Conservation (phyloP, 2,329 filamentous ascomycete genomes). For the Colletotrichum higginsianum region DNA sequence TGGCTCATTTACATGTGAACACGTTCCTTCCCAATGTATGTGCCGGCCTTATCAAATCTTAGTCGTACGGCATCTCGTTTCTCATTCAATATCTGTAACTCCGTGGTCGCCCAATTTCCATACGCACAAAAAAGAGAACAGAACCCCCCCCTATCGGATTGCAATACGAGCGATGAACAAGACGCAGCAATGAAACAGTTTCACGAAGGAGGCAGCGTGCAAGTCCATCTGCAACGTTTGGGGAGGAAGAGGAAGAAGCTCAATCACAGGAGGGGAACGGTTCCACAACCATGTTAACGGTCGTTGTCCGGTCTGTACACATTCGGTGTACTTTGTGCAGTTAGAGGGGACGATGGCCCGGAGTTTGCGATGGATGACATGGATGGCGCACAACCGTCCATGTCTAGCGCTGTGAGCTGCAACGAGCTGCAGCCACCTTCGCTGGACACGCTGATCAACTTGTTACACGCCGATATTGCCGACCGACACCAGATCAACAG, state of each 20-base stretch:
- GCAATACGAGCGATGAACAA: neutral
- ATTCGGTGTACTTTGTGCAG: no score
- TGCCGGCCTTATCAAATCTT: no score
- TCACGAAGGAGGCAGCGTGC: neutral
- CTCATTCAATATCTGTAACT: neutral
- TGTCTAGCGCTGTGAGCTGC: neutral
- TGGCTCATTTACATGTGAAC: neutral
- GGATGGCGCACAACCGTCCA: neutral
- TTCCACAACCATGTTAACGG: neutral
- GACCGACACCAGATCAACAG: slow-evolving; percentile 1
- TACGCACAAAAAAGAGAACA: neutral
- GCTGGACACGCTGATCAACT: neutral
- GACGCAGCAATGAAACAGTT: neutral
- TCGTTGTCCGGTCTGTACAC: neutral
- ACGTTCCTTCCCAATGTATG: no score
- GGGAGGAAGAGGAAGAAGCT: neutral
- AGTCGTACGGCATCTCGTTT: neutral
- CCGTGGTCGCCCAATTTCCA: no score
- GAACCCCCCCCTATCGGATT: neutral
- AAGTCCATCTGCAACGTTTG: neutral
- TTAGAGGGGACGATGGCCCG: no score
- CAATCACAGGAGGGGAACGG: neutral
- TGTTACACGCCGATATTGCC: neutral
- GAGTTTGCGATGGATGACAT: neutral
- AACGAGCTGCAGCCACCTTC: neutral